A percentile compares a stretch with the other conserved stretches of the same genome.
Conservation (phyloP, 2,329 filamentous ascomycete genomes). For the Cordyceps javanica region DNA sequence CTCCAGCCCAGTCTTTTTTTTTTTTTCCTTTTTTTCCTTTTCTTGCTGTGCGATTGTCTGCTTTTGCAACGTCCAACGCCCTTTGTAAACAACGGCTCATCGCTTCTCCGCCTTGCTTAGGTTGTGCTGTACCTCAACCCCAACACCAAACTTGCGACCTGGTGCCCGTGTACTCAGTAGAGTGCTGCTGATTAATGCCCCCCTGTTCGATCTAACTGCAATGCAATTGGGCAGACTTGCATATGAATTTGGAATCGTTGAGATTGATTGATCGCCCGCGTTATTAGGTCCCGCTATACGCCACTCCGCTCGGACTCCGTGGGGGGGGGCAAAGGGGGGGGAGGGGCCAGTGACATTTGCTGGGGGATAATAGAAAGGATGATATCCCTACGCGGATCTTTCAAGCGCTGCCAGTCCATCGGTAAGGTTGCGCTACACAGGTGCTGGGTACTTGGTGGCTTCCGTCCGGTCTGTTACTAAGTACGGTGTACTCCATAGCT, state of each 20-base stretch:
- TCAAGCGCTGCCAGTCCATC: background rate
- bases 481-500: background rate
- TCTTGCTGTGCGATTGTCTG: no score
- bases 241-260: conserved; percentile 6
- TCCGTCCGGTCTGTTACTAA: background rate
- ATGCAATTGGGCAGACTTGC: background rate
- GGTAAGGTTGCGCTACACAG: no score
- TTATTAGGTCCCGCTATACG: conserved; percentile 3
- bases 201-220: background rate
- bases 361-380: background rate
- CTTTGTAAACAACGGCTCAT: background rate
- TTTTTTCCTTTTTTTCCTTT: no score
- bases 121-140: no score
- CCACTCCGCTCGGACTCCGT: conserved; percentile 11
- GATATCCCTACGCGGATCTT: background rate
- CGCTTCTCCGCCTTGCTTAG: no score
- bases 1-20: background rate
- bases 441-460: no score
- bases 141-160: no score
- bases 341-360: background rate
- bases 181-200: no score
- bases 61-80: no score
- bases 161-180: no score
- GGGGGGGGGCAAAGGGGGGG: no score
- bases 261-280: conserved; percentile 7